Base-by-base conservation (phyloP, 2,329 filamentous ascomycete species). In the Capronia epimyces region DNA sequence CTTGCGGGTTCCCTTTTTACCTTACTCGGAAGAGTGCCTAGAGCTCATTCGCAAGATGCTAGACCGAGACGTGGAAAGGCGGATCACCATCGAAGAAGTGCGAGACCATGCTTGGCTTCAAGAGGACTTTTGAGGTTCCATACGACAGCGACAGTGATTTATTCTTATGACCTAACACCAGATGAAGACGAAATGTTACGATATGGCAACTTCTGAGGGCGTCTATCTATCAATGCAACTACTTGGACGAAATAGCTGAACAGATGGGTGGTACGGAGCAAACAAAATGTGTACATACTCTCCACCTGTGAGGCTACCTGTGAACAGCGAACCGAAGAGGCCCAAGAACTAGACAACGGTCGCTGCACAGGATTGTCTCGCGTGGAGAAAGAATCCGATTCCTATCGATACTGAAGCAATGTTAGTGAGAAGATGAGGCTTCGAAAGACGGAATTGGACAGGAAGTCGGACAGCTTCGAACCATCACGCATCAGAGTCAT, bases 21-120 rank as follows among this genome's bases (percentile, higher is more conserved):
- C 71, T 3, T 74, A 72, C 55, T 72, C 88, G 67, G 89, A 96
- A 58, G 86, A 90, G 60, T 95, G 89, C 68, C 94, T 98, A 60
- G 86, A 96, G 62, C 76, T 98, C 46, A 86, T 98, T 56, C 82
- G 89, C 36, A 78, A 83, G 65, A 97, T 98, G 93, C 81, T 98
- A 22, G 83, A 97, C 67, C 83, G 93, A 32, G 86, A 97, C 66
- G 87, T 97, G 8, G 81, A 85, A 60, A 78, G 85, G 63, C 77
- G 93, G 50, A 83, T 89, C 61, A 85, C 84, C n/a, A 97, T 97
- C 62, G 83, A 85, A 53, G 83, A 90, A 66, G 90, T 98, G 15
- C 72, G 95, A 50, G 81, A 87, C 48, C 91, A 97, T 69, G 82
- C 86, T n/a, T 98, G 93, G 93, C 69, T 74, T 66, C 56, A 52